Conservation (phyloP, 257 asterid genomes). For the Verbascum thapsus region DNA sequence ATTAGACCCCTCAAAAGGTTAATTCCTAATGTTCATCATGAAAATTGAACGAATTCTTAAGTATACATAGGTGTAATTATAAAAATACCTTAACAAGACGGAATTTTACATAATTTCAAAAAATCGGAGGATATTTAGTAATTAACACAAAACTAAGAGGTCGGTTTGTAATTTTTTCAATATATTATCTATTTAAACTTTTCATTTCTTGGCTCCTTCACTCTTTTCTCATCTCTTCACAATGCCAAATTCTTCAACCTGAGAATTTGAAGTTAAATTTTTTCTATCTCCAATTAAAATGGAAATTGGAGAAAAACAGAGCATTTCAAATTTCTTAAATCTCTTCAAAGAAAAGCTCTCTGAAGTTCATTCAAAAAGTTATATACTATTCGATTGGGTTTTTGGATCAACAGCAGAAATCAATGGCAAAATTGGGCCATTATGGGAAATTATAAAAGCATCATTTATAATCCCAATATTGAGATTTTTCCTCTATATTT, state of each 20-base stretch:
- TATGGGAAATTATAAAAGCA: slow-evolving; percentile 38
- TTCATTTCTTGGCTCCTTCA: no score
- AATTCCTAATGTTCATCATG: no score
- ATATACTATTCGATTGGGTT: slow-evolving; percentile 32
- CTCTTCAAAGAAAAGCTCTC: slow-evolving; percentile 29
- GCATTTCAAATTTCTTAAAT: slow-evolving; percentile 31
- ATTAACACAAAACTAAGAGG: no score
- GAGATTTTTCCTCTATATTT: slow-evolving; percentile 41
- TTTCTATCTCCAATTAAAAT: slow-evolving; percentile 17
- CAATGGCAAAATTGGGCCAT: slow-evolving; percentile 31
- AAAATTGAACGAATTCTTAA: no score
- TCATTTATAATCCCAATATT: slow-evolving; percentile 46
- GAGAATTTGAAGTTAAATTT: not conserved
- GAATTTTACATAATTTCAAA: no score
- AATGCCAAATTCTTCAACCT: not conserved
- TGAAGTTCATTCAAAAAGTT: slow-evolving; percentile 23
- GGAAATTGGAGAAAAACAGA: slow-evolving; percentile 27
- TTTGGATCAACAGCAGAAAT: slow-evolving; percentile 33
- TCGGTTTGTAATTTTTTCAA: no score
- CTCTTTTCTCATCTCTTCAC: not conserved
- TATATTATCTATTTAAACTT: no score
- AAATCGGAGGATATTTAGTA: no score
- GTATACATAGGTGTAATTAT: no score
- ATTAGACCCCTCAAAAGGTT: no score
- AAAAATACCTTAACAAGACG: no score